Evolutionary conservation across 2,329 filamentous ascomycete genomes (phyloP), one percentile per base, ranked within the genome.

Genomic region (Zymoseptoria passerinii): DNA sequence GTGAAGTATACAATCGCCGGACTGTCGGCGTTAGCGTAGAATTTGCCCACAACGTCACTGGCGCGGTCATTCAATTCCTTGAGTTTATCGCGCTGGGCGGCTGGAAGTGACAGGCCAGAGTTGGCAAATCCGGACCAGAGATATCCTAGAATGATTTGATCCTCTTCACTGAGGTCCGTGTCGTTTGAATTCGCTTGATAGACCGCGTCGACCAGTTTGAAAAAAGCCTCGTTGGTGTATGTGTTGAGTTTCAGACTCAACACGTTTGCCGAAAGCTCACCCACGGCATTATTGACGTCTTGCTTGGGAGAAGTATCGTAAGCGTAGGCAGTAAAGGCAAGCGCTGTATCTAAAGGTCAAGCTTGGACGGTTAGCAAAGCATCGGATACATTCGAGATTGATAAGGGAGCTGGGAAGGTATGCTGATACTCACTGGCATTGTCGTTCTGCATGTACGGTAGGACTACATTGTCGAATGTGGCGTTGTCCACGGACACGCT

Each of bases 151-250:
- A 90, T 73, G 8, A 86, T 82, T 63, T 83, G 74, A 57, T 82
- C 84, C 74, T 92, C 89, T 0, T 81, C 76, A 57, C 88, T 84
- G 27, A 90, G 76, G 44, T 78, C 78, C 58, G 80, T 77, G 48
- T 79, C 75, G n/a, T 65, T 57, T 18, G 44, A 54, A 55, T 72
- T 69, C 61, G 80, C 79, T 64, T 77, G 73, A 55, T 75, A 66
- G 8, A 73, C 75, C 2, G 74, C 72, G 61, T 82, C 79, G 19
- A 80, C 77, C 55, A 80, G 77, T 61, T 80, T 71, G 77, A 88
- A 92, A 56, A 90, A 80, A 64, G 92, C 88, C 74, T 91, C 86
- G 56, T 88, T 82, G 86, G 91, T 90, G 67, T 79, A 81, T 57
- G 83, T 83, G 74, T 91, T 87, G 63, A 91, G 90, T 53, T 78